A percentile compares a stretch with the other conserved stretches of the same genome.
phyloP scores from a whole-genome alignment of 192 early-diverging fungal species.

The Coemansia sp. region DNA sequence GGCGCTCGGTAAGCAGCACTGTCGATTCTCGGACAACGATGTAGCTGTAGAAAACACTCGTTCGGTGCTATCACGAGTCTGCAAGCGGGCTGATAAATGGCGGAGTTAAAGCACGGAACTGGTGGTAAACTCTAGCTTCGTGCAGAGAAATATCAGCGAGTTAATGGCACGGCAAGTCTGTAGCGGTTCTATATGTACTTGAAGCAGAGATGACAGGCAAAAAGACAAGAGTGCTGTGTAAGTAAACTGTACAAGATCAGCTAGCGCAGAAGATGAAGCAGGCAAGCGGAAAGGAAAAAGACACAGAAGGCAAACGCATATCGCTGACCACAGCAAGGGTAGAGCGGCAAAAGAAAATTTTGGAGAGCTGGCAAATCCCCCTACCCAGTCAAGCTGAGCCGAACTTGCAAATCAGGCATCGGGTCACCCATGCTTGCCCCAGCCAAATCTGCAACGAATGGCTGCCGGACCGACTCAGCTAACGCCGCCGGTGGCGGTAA shows the following conservation, averaged over 20 bases:
- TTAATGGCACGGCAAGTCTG: neutral
- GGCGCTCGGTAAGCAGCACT: neutral
- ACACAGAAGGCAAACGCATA: neutral
- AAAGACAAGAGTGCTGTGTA: neutral
- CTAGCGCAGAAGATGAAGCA: neutral
- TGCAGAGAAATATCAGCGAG: neutral
- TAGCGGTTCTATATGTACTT: neutral
- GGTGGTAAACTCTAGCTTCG: neutral
- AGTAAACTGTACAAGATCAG: conserved; percentile 10
- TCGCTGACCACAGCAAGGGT: neutral
- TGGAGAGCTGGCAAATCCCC: conserved; percentile 14
- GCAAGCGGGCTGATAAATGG: conserved; percentile 7
- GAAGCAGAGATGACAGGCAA: neutral
- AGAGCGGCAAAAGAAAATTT: conserved; percentile 13
- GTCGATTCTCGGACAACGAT: conserved; percentile 3
- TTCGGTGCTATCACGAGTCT: neutral
- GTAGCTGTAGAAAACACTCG: neutral
- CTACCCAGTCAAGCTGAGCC: conserved; percentile 16
- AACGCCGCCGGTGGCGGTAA: neutral
- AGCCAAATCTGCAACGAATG: neutral
- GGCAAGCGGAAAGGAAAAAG: conserved; percentile 3
- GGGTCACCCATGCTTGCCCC: neutral
- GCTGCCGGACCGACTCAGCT: neutral
- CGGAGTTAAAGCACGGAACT: conserved; percentile 6
- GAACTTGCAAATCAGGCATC: conserved; percentile 11